Evolutionary conservation across 352 stramenopile genomes (phyloP), one percentile per base, ranked within the genome.

Genomic region (Pythium coloratum): DNA sequence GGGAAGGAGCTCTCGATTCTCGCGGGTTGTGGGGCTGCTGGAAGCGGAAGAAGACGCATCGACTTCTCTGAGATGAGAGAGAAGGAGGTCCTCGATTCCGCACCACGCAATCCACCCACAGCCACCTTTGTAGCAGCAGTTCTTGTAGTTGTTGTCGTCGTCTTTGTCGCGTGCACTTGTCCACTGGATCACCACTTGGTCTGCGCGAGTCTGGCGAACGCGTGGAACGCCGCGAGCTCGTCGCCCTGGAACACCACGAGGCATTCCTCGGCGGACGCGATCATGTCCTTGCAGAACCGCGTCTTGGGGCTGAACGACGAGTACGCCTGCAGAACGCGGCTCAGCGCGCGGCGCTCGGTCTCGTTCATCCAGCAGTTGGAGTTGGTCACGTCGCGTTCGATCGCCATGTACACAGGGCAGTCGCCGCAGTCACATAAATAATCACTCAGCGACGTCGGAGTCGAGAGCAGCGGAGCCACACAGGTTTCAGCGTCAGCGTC

Each of bases 321-420:
- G 59, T 74, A 78, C 44, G 72, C 72, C 46, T 76, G 68, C 24
- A 78, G 62, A 26, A 78, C 59, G 24, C 65, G 63, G 54, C 72
- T 76, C 20, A 78, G 54, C 10, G 49, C 44, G n/a, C 60, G 59
- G 3, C 72, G 72, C 64, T 78, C 72, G 16, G 53, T 56, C 49
- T 76, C 72, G 59, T 76, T 76, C 70, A 77, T 77, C 71, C 71
- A 77, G 44, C 59, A 66, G 64, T 70, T 77, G 20, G 71, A 77
- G 56, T 67, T 70, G 28, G 71, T 75, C 9, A 77, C 71, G 24
- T 67, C 66, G 20, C 67, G 58, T 51, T 71, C 57, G 49, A 77
- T 77, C 49, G 66, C 20, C 57, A 66, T 61, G 62, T 62, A 69
- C 53, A 13, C 33, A 14, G 71, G 55, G 56, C 66, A 72, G 60